Percentiles rank a stretch among this genome's conserved stretches.
Conservation (phyloP, 1,139 yeast genomes). For the Spathaspora sp. region DNA sequence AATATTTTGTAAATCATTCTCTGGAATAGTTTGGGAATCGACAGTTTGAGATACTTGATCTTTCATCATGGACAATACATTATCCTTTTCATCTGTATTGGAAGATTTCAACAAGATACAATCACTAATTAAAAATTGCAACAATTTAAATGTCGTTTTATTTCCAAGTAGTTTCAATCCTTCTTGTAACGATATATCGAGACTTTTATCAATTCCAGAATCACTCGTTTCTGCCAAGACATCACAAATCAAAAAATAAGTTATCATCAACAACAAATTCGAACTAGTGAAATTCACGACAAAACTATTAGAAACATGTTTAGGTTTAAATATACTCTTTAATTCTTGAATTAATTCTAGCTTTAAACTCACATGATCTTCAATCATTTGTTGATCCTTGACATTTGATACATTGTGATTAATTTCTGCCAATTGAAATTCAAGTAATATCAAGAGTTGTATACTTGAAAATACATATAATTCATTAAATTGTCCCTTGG, state of each 20-base stretch:
- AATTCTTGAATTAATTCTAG: slow-evolving; percentile 20
- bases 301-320: slow-evolving; percentile 19
- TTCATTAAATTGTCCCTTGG: slow-evolving; percentile 23
- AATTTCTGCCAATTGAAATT: slow-evolving; percentile 21
- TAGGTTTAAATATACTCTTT: slow-evolving; percentile 16
- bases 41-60: neutral
- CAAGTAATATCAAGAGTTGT: slow-evolving; percentile 25
- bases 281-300: slow-evolving; percentile 20
- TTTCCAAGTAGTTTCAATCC: slow-evolving; percentile 1
- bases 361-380: slow-evolving; percentile 12
- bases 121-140: slow-evolving; percentile 4
- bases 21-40: slow-evolving; percentile 9
- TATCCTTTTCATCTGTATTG: slow-evolving; percentile 4
- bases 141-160: slow-evolving; percentile 5
- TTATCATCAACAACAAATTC: slow-evolving; percentile 14
- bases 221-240: neutral
- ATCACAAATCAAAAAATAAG: slow-evolving; percentile 10
- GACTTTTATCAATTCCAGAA: neutral
- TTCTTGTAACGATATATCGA: neutral
- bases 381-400: slow-evolving; percentile 3
- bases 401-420: slow-evolving; percentile 1
- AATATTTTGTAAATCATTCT: slow-evolving; percentile 20
- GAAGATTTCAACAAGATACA: slow-evolving; percentile 6
- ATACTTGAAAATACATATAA: slow-evolving; percentile 25
- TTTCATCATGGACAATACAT: slow-evolving; percentile 1